Percentiles rank a stretch among this genome's conserved stretches.
These are phyloP conservation scores for Candida parachauliodes DNA, from an alignment of 805 yeast genomes.

Conservation along the genomic window DNA sequence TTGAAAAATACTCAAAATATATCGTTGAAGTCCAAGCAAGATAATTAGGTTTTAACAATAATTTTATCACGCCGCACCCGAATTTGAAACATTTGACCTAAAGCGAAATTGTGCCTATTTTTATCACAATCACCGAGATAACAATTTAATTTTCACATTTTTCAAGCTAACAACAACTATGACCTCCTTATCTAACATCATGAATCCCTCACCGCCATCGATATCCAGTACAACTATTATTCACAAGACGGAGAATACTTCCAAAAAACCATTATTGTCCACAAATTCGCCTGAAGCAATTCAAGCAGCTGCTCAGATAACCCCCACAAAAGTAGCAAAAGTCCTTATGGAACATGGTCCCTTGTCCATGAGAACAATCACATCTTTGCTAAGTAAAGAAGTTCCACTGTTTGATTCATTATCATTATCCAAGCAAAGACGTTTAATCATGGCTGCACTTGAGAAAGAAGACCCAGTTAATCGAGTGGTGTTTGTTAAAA, in stretches of 20 bases:
- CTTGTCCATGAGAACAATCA: constrained; percentile 83
- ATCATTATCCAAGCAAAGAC: constrained; percentile 82
- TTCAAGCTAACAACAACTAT: constrained; percentile 1
- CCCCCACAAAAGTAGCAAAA: constrained; percentile 71
- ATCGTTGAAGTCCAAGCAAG: no score
- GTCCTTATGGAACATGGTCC: constrained; percentile 76
- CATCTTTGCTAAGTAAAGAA: constrained; percentile 68
- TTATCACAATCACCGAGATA: constrained; percentile 2
- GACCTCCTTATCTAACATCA: constrained; percentile 1
- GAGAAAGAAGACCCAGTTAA: constrained; percentile 64
- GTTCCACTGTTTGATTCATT: constrained; percentile 77
- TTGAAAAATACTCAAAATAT: no score
- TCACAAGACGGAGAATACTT: not conserved
- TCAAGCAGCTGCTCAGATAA: constrained; percentile 81
- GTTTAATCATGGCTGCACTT: constrained; percentile 85
- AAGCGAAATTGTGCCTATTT: not conserved
- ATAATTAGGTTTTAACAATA: no score
- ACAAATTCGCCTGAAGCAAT: constrained; percentile 86
- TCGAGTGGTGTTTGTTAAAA: constrained; percentile 77
- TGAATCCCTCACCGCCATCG: not conserved
- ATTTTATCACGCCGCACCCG: not conserved
- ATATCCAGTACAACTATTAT: not conserved
- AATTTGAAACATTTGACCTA: not conserved
- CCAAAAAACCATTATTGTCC: constrained; percentile 35
- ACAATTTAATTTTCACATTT: constrained; percentile 3